A percentile compares a stretch with the other conserved stretches of the same genome.
Evolutionary conservation across 352 stramenopile genomes (phyloP).

Genomic region (Phytophthora macrochlamydospora): DNA sequence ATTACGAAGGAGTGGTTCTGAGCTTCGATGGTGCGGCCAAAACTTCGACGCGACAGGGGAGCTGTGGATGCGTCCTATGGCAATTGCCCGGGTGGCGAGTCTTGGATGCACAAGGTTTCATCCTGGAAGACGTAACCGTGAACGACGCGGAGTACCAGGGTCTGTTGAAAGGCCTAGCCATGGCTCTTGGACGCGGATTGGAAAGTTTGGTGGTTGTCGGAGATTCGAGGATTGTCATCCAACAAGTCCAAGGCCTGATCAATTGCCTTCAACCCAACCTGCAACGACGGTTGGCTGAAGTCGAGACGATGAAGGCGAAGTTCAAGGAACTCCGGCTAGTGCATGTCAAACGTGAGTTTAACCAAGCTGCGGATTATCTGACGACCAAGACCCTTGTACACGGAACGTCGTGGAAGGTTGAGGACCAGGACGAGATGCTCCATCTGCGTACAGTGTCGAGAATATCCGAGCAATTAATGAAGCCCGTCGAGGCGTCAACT

Average conservation of each 20-base stretch:
- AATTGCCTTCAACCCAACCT: neutral
- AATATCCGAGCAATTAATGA: neutral
- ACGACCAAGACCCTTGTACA: neutral
- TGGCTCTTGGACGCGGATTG: neutral
- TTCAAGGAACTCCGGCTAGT: neutral
- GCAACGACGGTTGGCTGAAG: neutral
- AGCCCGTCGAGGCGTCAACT: neutral
- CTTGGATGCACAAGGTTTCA: neutral
- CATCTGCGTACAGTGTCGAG: neutral
- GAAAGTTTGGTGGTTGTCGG: neutral
- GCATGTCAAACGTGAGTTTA: neutral
- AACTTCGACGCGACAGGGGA: neutral
- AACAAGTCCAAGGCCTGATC: neutral
- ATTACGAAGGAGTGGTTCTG: neutral
- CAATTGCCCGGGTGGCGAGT: neutral
- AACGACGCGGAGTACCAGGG: neutral
- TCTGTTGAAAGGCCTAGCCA: neutral
- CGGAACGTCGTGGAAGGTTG: neutral
- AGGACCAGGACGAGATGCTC: neutral
- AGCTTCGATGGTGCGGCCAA: neutral
- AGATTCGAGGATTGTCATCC: neutral
- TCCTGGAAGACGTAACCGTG: neutral
- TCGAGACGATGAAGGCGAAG: neutral
- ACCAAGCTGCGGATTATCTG: neutral
- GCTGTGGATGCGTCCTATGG: neutral